Conservation (phyloP, 2,329 filamentous ascomycete species). For the Colletotrichum graminicola region DNA sequence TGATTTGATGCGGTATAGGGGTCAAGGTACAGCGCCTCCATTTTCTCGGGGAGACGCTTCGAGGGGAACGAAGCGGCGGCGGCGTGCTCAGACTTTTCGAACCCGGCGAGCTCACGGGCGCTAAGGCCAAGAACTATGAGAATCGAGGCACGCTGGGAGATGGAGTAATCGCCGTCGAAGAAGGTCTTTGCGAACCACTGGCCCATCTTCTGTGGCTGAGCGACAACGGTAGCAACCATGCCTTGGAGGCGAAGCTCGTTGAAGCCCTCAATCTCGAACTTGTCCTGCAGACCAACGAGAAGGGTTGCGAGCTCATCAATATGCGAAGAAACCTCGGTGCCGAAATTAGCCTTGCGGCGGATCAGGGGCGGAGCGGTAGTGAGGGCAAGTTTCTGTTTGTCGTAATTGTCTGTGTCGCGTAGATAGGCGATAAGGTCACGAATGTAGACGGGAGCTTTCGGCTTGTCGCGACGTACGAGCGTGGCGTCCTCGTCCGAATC, state of each 20-base stretch:
- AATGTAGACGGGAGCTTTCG: constrained; percentile 89
- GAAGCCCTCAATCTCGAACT: constrained; percentile 85
- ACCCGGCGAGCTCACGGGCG: constrained; percentile 86
- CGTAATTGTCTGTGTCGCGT: constrained; percentile 84
- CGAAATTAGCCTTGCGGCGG: constrained; percentile 88
- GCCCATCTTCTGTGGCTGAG: constrained; percentile 81
- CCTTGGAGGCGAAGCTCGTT: constrained; percentile 80
- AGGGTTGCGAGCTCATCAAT: constrained; percentile 82
- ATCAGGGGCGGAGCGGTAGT: constrained; percentile 83
- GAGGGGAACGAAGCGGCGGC: constrained; percentile 76
- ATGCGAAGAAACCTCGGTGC: constrained; percentile 88
- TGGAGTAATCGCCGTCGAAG: constrained; percentile 92
- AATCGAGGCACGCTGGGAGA: constrained; percentile 84
- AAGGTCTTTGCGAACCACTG: constrained; percentile 87
- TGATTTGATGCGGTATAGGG: constrained; percentile 43
- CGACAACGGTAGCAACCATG: constrained; percentile 84
- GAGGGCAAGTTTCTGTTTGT: constrained; percentile 84
- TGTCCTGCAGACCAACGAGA: constrained; percentile 85
- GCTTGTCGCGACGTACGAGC: constrained; percentile 84
- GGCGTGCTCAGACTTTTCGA: constrained; percentile 69
- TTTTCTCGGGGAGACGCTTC: constrained; percentile 78
- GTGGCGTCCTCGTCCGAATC: constrained; percentile 96
- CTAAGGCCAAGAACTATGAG: constrained; percentile 86
- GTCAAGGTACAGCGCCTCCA: constrained; percentile 77
- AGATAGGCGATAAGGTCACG: constrained; percentile 85